Evolutionary conservation across 176 grass and related monocot genomes (phyloP).

Genomic region (Paspalum vaginatum): DNA sequence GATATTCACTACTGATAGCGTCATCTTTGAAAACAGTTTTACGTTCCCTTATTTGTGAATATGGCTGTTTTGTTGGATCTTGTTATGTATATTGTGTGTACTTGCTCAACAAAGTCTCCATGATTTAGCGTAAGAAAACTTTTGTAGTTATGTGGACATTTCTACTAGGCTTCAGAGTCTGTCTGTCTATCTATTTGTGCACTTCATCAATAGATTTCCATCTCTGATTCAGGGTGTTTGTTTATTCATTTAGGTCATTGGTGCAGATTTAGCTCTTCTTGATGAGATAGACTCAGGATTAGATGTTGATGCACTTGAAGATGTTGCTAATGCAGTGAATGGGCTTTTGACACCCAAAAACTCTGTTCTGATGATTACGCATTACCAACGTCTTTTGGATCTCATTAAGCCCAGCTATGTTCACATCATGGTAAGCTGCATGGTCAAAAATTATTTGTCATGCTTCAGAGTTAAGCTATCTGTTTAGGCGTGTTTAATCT

Average conservation of each 20-base stretch:
- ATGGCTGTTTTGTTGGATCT: neutral
- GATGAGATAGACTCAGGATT: conserved; percentile 97
- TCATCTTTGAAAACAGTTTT: neutral
- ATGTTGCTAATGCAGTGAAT: conserved; percentile 84
- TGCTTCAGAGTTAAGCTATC: conserved; percentile 5
- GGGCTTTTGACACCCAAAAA: conserved; percentile 78
- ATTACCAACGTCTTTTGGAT: conserved; percentile 92
- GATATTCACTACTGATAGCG: neutral
- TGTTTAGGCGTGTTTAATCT: conserved; percentile 6
- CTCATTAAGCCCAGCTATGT: conserved; percentile 81
- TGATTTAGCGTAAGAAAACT: neutral
- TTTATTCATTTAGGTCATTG: conserved; percentile 69
- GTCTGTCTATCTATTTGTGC: conserved; percentile 30
- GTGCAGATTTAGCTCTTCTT: conserved; percentile 92
- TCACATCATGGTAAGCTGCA: conserved; percentile 85
- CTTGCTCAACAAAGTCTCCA: neutral
- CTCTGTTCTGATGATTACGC: conserved; percentile 92
- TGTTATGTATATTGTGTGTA: neutral
- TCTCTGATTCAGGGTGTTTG: conserved; percentile 21
- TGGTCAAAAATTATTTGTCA: neutral
- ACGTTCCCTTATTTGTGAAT: conserved; percentile 1
- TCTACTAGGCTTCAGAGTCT: conserved; percentile 24
- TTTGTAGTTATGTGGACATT: conserved; percentile 22
- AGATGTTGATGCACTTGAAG: conserved; percentile 97
- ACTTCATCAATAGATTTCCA: conserved; percentile 15